Evolutionary conservation across 495 filamentous ascomycete genomes (phyloP), one percentile per base, ranked within the genome.

Genomic region (Tricharina praecox): DNA sequence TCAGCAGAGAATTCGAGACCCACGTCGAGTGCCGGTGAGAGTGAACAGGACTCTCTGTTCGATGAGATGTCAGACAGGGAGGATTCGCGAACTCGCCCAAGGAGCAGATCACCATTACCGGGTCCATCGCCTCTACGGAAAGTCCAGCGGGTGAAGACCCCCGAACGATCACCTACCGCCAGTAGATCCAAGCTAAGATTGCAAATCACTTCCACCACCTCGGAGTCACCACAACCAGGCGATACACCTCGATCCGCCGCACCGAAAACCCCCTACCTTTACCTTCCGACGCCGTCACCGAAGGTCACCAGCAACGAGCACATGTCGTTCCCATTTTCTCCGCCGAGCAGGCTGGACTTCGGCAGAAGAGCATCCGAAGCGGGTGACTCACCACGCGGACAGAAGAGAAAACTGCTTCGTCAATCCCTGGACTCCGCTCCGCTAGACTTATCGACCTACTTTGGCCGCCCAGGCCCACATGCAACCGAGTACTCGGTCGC

Each of bases 401-500:
- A 43, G 21, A 28, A 28, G 39, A 19, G 39, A 16, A 43, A 43
- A 28, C 25, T 28, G 7, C 8, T 24, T 21, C 20, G 39, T 7
- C 20, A 28, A 10, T 21, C 39, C 11, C 11, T 24, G 24, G 54
- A 47, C 16, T 34, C 54, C 15, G 11, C 39, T 4, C 47, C 54
- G 8, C 36, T 25, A 10, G 50, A 58, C 24, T 23, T 58, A 24
- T 57, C 50, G 13, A 50, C 55, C 11, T 58, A 57, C 42, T 58
- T 58, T 33, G 55, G 55, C 11, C 30, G 54, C 7, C 49, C 49
- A 21, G 47, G 45, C 25, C 39, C 10, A 43, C 5, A 5, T 8
- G 34, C 34, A 8, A 18, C 64, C 3, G 61, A 63, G 10, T 64
- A 72, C 8, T 63, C 64, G 1, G 62, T 67, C 3, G 61, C 67